These are phyloP conservation scores for Penicillium sp. DNA, from an alignment of 2,329 filamentous ascomycete genomes.

Conservation along the genomic window DNA sequence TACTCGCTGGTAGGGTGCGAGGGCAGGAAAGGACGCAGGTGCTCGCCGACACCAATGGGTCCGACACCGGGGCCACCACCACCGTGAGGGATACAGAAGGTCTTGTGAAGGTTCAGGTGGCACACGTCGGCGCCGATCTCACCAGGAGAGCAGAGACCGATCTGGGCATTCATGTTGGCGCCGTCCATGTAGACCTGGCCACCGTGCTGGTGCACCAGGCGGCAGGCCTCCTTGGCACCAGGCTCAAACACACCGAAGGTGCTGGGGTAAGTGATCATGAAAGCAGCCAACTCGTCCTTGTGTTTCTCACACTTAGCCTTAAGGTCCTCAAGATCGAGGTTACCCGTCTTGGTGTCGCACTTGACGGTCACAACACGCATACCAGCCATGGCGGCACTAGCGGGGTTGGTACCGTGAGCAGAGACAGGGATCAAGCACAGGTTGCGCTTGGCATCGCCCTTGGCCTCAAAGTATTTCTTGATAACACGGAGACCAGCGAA, in stretches of 20 bases:
- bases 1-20: constrained; percentile 62
- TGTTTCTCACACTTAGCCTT: constrained; percentile 87
- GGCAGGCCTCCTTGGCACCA: constrained; percentile 77
- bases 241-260: constrained; percentile 96
- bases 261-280: constrained; percentile 96
- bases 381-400: constrained; percentile 91
- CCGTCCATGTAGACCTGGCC: constrained; percentile 99
- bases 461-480: constrained; percentile 74
- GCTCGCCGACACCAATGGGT: constrained; percentile 85
- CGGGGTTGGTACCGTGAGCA: constrained; percentile 93
- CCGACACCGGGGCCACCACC: constrained; percentile 92
- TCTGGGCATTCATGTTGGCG: constrained; percentile 98
- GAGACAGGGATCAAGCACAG: constrained; percentile 94
- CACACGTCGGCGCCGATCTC: constrained; percentile 96
- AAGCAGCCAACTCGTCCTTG: constrained; percentile 78
- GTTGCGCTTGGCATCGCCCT: constrained; percentile 67
- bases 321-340: constrained; percentile 83
- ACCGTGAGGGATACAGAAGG: constrained; percentile 96
- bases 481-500: constrained; percentile 89
- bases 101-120: constrained; percentile 97
- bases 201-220: constrained; percentile 81
- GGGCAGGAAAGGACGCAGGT: constrained; percentile 75
- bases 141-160: constrained; percentile 89
- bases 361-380: constrained; percentile 93
- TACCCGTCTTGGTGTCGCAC: constrained; percentile 82